Conservation (phyloP, 192 early-diverging fungal genomes). For the Spizellomyces sp. region DNA sequence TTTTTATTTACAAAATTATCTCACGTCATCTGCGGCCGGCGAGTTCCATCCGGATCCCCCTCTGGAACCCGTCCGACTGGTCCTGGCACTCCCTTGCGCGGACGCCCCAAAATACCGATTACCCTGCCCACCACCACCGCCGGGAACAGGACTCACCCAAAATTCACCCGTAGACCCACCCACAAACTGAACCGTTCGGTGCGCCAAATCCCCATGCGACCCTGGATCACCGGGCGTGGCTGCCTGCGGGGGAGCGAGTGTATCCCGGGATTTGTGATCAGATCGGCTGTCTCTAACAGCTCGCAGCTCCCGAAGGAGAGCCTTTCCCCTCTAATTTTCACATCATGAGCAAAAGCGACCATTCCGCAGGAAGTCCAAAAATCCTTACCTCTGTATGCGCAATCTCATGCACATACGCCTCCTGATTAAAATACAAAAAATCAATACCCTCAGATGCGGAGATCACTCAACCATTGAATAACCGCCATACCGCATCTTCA, state of each 20-base stretch:
- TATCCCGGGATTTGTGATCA: too few relatives aligned
- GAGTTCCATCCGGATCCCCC: background rate
- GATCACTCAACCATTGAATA: background rate
- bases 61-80: background rate
- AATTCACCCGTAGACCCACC: too few relatives aligned
- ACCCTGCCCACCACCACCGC: too few relatives aligned
- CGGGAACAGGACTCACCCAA: too few relatives aligned
- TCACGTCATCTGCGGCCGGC: background rate
- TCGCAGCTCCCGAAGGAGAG: constrained; percentile 24
- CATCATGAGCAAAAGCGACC: too few relatives aligned
- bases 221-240: too few relatives aligned
- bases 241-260: too few relatives aligned
- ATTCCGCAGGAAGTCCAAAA: background rate
- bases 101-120: too few relatives aligned
- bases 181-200: too few relatives aligned
- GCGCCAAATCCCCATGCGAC: too few relatives aligned
- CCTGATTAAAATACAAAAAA: background rate
- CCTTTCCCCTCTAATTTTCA: constrained; percentile 14
- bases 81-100: background rate
- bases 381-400: background rate
- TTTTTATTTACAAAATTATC: background rate
- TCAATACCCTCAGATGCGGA: background rate
- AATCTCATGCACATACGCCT: constrained; percentile 1
- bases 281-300: background rate
- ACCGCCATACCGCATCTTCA: constrained; percentile 9